A percentile compares a stretch with the other conserved stretches of the same genome.
These are phyloP conservation scores for Marasmius tenuissimus DNA, from an alignment of 1,284 basidiomycete species.

Conservation along the genomic window DNA sequence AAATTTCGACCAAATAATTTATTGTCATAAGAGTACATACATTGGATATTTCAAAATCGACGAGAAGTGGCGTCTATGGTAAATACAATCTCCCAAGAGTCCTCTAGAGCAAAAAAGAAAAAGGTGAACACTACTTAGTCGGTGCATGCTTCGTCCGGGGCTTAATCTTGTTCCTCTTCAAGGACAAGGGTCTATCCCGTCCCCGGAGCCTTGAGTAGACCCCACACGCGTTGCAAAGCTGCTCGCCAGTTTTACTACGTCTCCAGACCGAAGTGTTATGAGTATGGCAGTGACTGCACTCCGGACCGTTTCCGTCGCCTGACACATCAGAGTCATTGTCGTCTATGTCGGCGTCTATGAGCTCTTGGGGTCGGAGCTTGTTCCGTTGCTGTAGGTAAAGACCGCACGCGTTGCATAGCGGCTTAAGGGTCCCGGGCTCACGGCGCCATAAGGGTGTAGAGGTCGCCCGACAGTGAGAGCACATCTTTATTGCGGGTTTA, in stretches of 20 bases:
- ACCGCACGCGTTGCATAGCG: conserved; percentile 49
- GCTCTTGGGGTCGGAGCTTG: conserved; percentile 46
- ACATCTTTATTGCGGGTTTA: conserved; percentile 34
- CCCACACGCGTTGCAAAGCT: conserved; percentile 51
- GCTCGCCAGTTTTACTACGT: conserved; percentile 45
- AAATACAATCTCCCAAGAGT: background rate
- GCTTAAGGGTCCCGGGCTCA: conserved; percentile 42
- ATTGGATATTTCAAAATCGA: no score
- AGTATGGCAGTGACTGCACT: conserved; percentile 48
- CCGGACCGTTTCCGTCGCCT: conserved; percentile 38
- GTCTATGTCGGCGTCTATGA: conserved; percentile 46
- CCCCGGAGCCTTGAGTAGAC: conserved; percentile 45
- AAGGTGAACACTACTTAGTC: background rate
- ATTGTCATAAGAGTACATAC: no score
- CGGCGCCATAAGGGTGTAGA: conserved; percentile 49
- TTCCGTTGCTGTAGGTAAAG: conserved; percentile 48
- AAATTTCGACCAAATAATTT: no score
- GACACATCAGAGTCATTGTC: conserved; percentile 37
- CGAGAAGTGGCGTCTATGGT: no score
- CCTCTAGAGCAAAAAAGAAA: background rate
- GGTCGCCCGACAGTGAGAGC: conserved; percentile 47
- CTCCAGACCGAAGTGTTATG: conserved; percentile 49
- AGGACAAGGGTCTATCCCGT: conserved; percentile 42
- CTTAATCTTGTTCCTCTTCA: conserved; percentile 47
- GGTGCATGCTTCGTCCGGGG: conserved; percentile 30